Evolutionary conservation across 768 basidiomycete genomes (phyloP), one percentile per base, ranked within the genome.

Genomic region (Stropharia rugosoannulata): DNA sequence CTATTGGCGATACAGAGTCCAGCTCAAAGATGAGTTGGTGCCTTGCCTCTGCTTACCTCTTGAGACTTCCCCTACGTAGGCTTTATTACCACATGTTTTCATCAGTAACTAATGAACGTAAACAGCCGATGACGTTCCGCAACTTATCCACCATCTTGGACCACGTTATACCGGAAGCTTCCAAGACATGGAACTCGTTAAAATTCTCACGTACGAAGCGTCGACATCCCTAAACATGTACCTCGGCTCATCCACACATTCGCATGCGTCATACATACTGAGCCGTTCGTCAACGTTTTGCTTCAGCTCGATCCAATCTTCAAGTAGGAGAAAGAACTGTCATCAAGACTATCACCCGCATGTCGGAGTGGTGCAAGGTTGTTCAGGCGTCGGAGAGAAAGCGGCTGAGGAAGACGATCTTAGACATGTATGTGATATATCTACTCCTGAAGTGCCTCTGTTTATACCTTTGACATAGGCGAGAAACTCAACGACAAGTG

Each of bases 191-290:
- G 66, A 80, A 2, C 77, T 93, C 36, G 74, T 84, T 59, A 85
- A 81, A 43, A 92, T 93, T 66, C 72, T 94, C 46, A 95, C 92
- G 0, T 95, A 94, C 67, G 89, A 92, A 60, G 89, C 89, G 0
- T 83, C 87, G 4, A 91, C 92, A 0, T 90, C 90, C 0, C 76
- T 94, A 51, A 93, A 90, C 65, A 90, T 94, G 77, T 84, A 85
- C 60, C 72, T 95, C 15, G 75, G 78, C 35, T 79, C 73, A 36
- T 64, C 78, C 40, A 71, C 75, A 11, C 63, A 77, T n/a, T 68
- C 40, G n/a, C 19, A 51, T 42, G 40, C 51, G 15, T n/a, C 51
- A 15, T 27, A 27, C 32, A 19, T 51, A 25, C 42, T 46, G 16
- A 40, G 38, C 36, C 13, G 71, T 83, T 10, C 72, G 80, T 16